Evolutionary conservation across 176 grass and related monocot species (phyloP).

Genomic region (Tillandsia leiboldiana): DNA sequence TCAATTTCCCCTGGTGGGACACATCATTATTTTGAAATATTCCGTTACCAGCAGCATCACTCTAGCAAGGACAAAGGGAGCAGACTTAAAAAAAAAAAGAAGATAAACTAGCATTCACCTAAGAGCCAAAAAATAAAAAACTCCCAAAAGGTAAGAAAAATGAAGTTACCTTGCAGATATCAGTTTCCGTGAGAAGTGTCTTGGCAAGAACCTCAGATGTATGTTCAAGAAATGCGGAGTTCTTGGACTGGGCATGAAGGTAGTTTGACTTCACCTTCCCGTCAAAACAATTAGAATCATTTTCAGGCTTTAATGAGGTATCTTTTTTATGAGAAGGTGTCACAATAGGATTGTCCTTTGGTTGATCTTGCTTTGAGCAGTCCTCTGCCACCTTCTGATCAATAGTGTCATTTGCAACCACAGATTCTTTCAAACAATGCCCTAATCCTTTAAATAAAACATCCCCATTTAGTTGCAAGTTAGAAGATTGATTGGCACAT

Average conservation of each 20-base stretch:
- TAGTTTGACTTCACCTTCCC: neutral
- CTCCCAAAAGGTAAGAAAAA: neutral
- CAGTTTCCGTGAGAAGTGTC: neutral
- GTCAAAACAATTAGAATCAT: neutral
- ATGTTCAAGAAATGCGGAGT: neutral
- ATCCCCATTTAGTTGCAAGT: constrained; percentile 10
- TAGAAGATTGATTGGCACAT: constrained; percentile 9
- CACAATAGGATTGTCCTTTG: constrained; percentile 16
- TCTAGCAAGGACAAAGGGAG: neutral
- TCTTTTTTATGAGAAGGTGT: neutral
- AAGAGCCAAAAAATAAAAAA: neutral
- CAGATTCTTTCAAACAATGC: constrained; percentile 14
- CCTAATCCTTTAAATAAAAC: constrained; percentile 16
- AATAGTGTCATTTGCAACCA: constrained; percentile 8
- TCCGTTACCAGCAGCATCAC: constrained; percentile 3
- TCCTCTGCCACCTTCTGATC: constrained; percentile 20
- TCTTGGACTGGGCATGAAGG: neutral
- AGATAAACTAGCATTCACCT: neutral
- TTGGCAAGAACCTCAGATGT: neutral
- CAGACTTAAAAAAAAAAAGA: neutral
- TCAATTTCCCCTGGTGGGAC: constrained; percentile 6
- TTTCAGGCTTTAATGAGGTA: neutral
- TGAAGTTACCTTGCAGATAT: constrained; percentile 1
- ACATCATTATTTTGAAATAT: neutral
- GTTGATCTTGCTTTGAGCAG: constrained; percentile 7